phyloP scores from a whole-genome alignment of 1,284 basidiomycete genomes.

The Salmacisia buchloeana region DNA sequence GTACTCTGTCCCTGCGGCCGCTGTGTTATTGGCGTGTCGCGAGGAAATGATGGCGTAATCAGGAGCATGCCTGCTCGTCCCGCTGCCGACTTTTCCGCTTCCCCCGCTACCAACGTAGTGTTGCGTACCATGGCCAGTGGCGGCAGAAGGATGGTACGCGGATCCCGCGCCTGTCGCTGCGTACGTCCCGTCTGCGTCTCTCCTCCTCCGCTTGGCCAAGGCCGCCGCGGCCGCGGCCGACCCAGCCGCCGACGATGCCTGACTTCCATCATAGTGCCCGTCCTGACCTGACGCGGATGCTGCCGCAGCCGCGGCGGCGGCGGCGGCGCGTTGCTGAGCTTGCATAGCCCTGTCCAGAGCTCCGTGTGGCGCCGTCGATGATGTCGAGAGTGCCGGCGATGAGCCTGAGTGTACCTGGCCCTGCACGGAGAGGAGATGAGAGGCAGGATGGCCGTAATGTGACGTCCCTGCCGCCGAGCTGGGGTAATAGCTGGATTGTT shows the following conservation, averaged over 20 bases:
- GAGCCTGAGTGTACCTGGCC: neutral
- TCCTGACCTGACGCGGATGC: constrained; percentile 13
- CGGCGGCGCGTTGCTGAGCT: constrained; percentile 26
- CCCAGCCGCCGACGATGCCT: constrained; percentile 7
- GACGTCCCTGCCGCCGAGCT: constrained; percentile 21
- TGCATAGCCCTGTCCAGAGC: constrained; percentile 18
- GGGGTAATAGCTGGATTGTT: constrained; percentile 15
- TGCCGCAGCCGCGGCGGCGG: constrained; percentile 18
- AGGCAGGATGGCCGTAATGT: constrained; percentile 15
- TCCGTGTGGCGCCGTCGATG: neutral
- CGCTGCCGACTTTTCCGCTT: too few relatives aligned
- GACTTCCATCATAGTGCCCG: constrained; percentile 11
- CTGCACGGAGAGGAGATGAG: constrained; percentile 12
- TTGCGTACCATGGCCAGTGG: too few relatives aligned
- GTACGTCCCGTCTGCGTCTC: constrained; percentile 5
- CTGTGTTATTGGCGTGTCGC: neutral
- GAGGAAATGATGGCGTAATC: neutral
- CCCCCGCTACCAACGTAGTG: too few relatives aligned
- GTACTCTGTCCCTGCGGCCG: constrained; percentile 9
- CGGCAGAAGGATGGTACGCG: neutral
- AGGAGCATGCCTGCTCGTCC: neutral
- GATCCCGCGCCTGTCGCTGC: neutral
- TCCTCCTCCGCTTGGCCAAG: constrained; percentile 4
- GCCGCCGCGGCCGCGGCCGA: constrained; percentile 3
- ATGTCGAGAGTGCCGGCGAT: neutral